These are phyloP conservation scores for Talaromyces sp. DNA, from an alignment of 2,329 filamentous ascomycete genomes.

Conservation along the genomic window DNA sequence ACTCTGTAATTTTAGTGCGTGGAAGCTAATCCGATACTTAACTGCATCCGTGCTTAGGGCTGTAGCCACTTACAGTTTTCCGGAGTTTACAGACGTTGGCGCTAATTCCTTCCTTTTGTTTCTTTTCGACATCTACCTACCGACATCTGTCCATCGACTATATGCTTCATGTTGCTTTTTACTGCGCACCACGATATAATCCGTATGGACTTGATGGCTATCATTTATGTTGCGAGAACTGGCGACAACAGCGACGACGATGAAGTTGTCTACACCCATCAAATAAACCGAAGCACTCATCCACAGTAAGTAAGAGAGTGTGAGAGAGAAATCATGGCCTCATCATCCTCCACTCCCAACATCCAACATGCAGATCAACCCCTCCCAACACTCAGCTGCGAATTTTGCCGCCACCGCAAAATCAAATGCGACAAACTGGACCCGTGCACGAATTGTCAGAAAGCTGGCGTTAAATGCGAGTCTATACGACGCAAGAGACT, in stretches of 20 bases:
- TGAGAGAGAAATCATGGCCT: not conserved
- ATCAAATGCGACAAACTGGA: conserved; percentile 18
- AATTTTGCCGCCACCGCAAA: conserved; percentile 19
- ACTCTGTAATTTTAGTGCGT: not conserved
- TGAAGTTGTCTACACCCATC: too few relatives aligned
- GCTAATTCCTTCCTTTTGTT: not conserved
- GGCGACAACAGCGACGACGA: too few relatives aligned
- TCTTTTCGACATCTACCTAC: not conserved
- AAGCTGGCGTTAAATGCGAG: conserved; percentile 15
- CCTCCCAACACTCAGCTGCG: conserved; percentile 17
- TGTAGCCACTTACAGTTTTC: not conserved
- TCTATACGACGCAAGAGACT: conserved; percentile 17
- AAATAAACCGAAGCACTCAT: too few relatives aligned
- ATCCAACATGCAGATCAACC: not conserved
- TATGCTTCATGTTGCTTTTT: too few relatives aligned
- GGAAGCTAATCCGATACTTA: not conserved
- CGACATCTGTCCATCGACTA: not conserved
- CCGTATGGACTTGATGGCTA: too few relatives aligned
- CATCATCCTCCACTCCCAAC: not conserved
- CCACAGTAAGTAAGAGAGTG: too few relatives aligned
- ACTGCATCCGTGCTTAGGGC: not conserved
- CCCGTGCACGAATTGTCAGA: conserved; percentile 19
- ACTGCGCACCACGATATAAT: too few relatives aligned
- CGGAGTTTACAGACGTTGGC: not conserved
- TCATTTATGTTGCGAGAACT: too few relatives aligned